A percentile compares a stretch with the other conserved stretches of the same genome.
Evolutionary conservation across 495 filamentous ascomycete species (phyloP).

Genomic region (Penicillium crystallinum): DNA sequence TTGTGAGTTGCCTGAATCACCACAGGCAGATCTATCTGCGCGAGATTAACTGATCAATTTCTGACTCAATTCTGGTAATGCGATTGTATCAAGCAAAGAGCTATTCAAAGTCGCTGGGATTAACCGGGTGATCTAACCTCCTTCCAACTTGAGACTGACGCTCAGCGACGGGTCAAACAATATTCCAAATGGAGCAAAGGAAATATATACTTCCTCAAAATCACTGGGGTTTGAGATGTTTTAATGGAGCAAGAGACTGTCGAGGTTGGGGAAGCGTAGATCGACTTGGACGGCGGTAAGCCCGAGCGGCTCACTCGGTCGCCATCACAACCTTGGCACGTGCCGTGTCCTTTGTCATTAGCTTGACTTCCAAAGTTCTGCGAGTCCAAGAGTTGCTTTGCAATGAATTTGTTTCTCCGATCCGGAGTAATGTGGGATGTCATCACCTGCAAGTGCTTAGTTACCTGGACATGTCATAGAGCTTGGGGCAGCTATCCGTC

Average conservation of each 20-base stretch:
- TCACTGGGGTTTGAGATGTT: constrained; percentile 2
- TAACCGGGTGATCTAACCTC: not conserved
- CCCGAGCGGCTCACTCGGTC: constrained; percentile 1
- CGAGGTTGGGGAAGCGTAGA: constrained; percentile 13
- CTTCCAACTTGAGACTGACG: not conserved
- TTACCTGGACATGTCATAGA: not conserved
- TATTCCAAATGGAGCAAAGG: not conserved
- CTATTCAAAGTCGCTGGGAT: not conserved
- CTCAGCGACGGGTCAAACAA: not conserved
- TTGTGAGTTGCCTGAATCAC: constrained; percentile 9
- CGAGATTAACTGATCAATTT: constrained; percentile 10
- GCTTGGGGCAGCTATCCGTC: not conserved
- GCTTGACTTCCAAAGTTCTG: not conserved
- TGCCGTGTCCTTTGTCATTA: not conserved
- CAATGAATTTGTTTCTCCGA: too few species aligned
- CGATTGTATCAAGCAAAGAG: constrained; percentile 20
- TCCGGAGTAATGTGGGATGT: too few species aligned
- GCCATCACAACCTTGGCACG: constrained; percentile 5
- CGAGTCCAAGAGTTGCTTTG: too few species aligned
- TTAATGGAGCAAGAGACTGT: constrained; percentile 18
- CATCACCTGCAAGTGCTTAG: too few species aligned
- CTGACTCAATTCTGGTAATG: constrained; percentile 9
- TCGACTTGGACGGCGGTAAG: constrained; percentile 14
- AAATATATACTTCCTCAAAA: not conserved
- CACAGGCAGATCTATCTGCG: not conserved